Conservation (phyloP, 1,139 yeast species). For the Hanseniaspora gamundiae region DNA sequence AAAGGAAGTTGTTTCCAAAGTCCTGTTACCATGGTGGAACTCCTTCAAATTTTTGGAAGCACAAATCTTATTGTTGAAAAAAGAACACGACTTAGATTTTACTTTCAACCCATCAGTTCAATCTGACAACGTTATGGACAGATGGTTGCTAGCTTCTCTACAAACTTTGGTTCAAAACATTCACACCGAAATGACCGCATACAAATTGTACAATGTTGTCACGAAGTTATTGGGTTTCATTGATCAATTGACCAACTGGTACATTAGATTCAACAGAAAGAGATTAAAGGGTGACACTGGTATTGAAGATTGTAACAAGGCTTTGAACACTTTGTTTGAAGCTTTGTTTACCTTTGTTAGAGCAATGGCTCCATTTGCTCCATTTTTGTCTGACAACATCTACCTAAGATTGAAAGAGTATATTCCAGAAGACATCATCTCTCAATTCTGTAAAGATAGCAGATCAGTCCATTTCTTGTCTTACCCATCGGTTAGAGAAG, state of each 20-base stretch:
- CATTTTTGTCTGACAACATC: conserved; percentile 84
- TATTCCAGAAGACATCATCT: conserved; percentile 41
- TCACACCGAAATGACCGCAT: conserved; percentile 79
- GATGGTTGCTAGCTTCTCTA: conserved; percentile 89
- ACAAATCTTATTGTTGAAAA: conserved; percentile 74
- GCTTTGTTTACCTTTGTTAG: conserved; percentile 80
- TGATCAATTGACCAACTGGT: conserved; percentile 97
- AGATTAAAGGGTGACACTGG: conserved; percentile 95
- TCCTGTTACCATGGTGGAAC: conserved; percentile 96
- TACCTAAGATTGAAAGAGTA: conserved; percentile 61
- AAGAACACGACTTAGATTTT: conserved; percentile 61
- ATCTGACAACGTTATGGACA: conserved; percentile 90
- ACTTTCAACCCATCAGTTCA: conserved; percentile 50
- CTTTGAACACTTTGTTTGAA: conserved; percentile 82
- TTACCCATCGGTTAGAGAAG: conserved; percentile 79
- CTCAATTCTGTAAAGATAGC: conserved; percentile 37
- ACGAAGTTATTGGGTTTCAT: conserved; percentile 80
- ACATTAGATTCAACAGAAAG: conserved; percentile 94
- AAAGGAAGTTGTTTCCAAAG: conserved; percentile 92
- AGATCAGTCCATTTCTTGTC: conserved; percentile 88
- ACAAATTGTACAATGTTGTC: conserved; percentile 90
- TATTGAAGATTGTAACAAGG: conserved; percentile 67
- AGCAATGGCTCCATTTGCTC: conserved; percentile 99
- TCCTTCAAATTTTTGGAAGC: conserved; percentile 93
- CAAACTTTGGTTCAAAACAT: conserved; percentile 81